Conservation (phyloP, 768 basidiomycete species). For the Leccinum variicolor region DNA sequence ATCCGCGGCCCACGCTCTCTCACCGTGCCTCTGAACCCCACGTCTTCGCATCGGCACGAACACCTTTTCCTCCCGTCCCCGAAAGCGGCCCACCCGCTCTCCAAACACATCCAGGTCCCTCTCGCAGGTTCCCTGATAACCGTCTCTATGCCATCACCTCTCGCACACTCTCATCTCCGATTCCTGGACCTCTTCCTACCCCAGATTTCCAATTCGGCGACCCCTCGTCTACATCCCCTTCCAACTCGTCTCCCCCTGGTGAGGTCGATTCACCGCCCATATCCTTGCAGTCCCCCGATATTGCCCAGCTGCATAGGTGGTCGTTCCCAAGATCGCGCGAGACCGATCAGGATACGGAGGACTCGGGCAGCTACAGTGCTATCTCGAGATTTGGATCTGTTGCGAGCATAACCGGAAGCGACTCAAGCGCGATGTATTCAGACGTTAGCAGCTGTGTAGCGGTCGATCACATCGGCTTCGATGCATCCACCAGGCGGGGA, state of each 20-base stretch:
- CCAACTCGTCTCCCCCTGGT: slow-evolving; percentile 49
- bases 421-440: slow-evolving; percentile 51
- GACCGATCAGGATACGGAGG: slow-evolving; percentile 51
- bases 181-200: slow-evolving; percentile 54
- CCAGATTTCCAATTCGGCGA: slow-evolving; percentile 65
- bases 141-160: slow-evolving; percentile 46
- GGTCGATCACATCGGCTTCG: slow-evolving; percentile 29
- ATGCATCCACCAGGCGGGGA: slow-evolving; percentile 33
- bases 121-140: slow-evolving; percentile 41
- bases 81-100: slow-evolving; percentile 17
- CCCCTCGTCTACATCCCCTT: slow-evolving; percentile 44
- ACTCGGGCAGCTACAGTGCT: slow-evolving; percentile 45
- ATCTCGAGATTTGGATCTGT: slow-evolving; percentile 59
- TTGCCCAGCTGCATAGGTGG: slow-evolving; percentile 35
- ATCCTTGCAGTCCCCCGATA: slow-evolving; percentile 44
- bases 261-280: slow-evolving; percentile 34
- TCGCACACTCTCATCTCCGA: slow-evolving; percentile 45
- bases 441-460: slow-evolving; percentile 39
- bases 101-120: slow-evolving; percentile 3
- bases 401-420: slow-evolving; percentile 57
- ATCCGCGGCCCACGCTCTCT: slow-evolving; percentile 29
- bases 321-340: slow-evolving; percentile 39
- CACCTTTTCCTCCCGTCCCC: slow-evolving; percentile 33
- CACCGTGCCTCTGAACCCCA: slow-evolving; percentile 34
- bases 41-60: slow-evolving; percentile 36